Base-by-base conservation (phyloP, 1,284 basidiomycete species). In the Boletus semigastroideus region DNA sequence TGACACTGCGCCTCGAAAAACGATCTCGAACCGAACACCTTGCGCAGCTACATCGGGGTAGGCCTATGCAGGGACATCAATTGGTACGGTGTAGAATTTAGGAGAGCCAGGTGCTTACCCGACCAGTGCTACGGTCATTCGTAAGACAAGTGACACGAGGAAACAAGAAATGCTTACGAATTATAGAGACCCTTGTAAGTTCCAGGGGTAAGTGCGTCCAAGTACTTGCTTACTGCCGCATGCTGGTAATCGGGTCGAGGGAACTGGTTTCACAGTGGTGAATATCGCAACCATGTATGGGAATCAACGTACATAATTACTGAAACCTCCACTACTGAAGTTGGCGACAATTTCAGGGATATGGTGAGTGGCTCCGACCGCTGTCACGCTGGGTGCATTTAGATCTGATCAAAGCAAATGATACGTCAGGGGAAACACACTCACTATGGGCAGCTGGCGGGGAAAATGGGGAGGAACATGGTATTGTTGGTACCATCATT, bases 311-410 rank as follows among this genome's bases (percentile, higher is more conserved):
- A 70, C 67, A 12, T 70, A 69, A 16, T 69, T 52, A 34, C 75
- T 78, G 66, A 85, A 85, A 5, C 87, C 87, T 50, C 86, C 87
- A 9, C 87, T 86, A 39, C 82, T 83, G 64, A 82, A 82, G 59
- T 59, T 65, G 1, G 77, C 74, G 0, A 79, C 82, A 7, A 72
- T 73, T 66, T 87, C 84, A 0, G 82, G 82, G 36, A 85, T 71
- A 41, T 74, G 59, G 19, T 70, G 64, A 1, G 84, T 86, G 7
- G 76, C 84, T 37, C 85, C 85, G 5, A 87, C 85, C 0, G 82
- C 61, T 7, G 83, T 84, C 12, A 84, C 76, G 51, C 82, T 77
- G 31, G 2, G 27, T 17, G 4, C 0, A 30, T 37, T 42, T 6
- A 33, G 46, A 16, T 3, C 28, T 30, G 5, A 33, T 53, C n/a